Evolutionary conservation across 2,329 filamentous ascomycete genomes (phyloP), one percentile per base, ranked within the genome.

Genomic region (Exophiala phaeomuriformis): DNA sequence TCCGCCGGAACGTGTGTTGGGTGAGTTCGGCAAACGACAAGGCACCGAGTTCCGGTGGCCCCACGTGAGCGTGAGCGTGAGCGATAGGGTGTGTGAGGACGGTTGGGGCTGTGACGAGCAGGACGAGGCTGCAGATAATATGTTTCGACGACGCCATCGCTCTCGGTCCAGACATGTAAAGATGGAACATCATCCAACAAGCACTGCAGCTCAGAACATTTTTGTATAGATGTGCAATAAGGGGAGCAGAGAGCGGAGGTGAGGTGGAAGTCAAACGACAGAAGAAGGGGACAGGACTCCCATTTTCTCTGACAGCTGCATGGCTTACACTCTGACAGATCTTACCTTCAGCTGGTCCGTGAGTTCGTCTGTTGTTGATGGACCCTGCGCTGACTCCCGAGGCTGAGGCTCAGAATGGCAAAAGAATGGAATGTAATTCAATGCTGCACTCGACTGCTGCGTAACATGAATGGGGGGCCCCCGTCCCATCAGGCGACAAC

Each of bases 21-120:
- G 47, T 39, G 29, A 59, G 46, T 44, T 59, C 57, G 41, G 52
- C 10, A 33, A 59, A 53, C n/a, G 57, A 57, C 10, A 59, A 46
- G 9, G 47, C 32, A 9, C 51, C 57, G 5, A 49, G 27, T 2
- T 57, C 54, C 1, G 51, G 54, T 6, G 43, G 7, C 30, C 47
- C 39, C 5, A 56, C 51, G 41, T 47, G 46, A 42, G 53, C 45
- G 3, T 55, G 45, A n/a, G 53, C 51, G 41, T 47, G 46, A 42
- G 53, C 45, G 3, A 56, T 49, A n/a, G 53, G 53, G 1, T 40
- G 36, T 12, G 53, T 37, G 12, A 56, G 45, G 27, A 33, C 49
- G 41, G 7, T 35, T 28, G 44, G 27, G 29, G 45, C 28, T 5
- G 41, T 29, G 32, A 46, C 19, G 31, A 55, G 33, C 9, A 52